These are phyloP conservation scores for Chaetomiaceae sp. DNA, from an alignment of 2,329 filamentous ascomycete species.

Conservation along the genomic window DNA sequence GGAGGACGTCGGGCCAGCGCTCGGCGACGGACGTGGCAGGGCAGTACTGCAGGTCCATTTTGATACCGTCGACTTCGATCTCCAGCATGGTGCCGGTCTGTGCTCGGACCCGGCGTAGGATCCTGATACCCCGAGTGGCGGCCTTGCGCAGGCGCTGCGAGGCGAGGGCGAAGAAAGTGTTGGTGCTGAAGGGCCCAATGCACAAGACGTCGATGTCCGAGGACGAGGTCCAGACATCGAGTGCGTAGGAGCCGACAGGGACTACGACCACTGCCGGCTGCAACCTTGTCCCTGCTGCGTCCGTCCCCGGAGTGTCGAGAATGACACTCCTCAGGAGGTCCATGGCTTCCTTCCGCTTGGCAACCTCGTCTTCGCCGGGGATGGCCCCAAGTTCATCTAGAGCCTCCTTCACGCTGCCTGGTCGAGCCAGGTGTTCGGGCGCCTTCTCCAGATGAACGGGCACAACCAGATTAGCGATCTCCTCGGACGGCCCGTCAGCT, in stretches of 20 bases:
- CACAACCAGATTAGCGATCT: slow-evolving; percentile 28
- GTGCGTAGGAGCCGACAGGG: slow-evolving; percentile 62
- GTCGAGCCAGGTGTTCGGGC: slow-evolving; percentile 29
- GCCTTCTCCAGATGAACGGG: slow-evolving; percentile 35
- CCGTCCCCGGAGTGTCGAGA: slow-evolving; percentile 28
- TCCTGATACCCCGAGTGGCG: slow-evolving; percentile 39
- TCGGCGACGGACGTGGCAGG: slow-evolving; percentile 52
- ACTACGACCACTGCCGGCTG: slow-evolving; percentile 46
- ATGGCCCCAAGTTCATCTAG: slow-evolving; percentile 40
- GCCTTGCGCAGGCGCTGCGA: slow-evolving; percentile 50
- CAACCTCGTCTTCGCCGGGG: slow-evolving; percentile 43
- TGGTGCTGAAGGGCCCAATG: slow-evolving; percentile 57
- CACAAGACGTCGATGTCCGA: slow-evolving; percentile 65
- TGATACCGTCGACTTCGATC: slow-evolving; percentile 53
- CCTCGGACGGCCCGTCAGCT: slow-evolving; percentile 12
- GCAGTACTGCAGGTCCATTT: slow-evolving; percentile 64
- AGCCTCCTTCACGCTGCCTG: slow-evolving; percentile 35
- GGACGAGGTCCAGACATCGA: slow-evolving; percentile 55
- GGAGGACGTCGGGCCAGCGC: slow-evolving; percentile 46
- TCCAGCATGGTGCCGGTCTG: slow-evolving; percentile 61
- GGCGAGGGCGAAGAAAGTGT: slow-evolving; percentile 58
- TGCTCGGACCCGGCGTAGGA: slow-evolving; percentile 55
- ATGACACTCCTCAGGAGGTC: slow-evolving; percentile 41
- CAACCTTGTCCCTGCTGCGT: slow-evolving; percentile 2
- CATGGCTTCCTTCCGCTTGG: slow-evolving; percentile 42